These are phyloP conservation scores for Senna siamea DNA, from an alignment of 306 rosid genomes.

Conservation along the genomic window DNA sequence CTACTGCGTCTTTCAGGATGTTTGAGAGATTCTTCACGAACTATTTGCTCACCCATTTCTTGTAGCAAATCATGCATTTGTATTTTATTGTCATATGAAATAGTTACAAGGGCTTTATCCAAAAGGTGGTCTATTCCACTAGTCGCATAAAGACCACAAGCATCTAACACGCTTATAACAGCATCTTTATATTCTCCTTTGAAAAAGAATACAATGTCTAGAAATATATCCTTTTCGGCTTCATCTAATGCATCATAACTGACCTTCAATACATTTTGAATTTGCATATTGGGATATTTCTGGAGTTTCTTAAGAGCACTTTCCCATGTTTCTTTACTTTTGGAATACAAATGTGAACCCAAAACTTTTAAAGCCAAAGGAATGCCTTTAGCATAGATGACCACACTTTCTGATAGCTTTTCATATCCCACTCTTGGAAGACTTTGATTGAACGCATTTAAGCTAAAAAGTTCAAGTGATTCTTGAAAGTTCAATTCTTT, in stretches of 20 bases:
- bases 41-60: constrained; percentile 30
- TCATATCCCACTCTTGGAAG: not conserved
- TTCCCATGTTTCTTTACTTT: not conserved
- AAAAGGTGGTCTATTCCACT: not conserved
- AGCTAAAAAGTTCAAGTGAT: constrained; percentile 35
- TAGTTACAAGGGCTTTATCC: not conserved
- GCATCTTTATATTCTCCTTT: not conserved
- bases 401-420: not conserved
- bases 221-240: not conserved
- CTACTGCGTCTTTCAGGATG: constrained; percentile 8
- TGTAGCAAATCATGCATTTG: constrained; percentile 35
- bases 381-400: not conserved
- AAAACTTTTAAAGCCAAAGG: constrained; percentile 26
- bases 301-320: not conserved
- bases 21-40: constrained; percentile 26
- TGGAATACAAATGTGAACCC: not conserved
- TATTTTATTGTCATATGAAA: not conserved
- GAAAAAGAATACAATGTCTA: not conserved
- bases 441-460: constrained; percentile 30
- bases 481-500: constrained; percentile 3
- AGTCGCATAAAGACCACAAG: not conserved
- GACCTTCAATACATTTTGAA: not conserved
- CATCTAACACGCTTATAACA: not conserved
- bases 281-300: not conserved
- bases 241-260: not conserved